Percentiles rank a stretch among this genome's conserved stretches.
Conservation (phyloP, 1,284 basidiomycete species). For the Heliocybe sulcata region DNA sequence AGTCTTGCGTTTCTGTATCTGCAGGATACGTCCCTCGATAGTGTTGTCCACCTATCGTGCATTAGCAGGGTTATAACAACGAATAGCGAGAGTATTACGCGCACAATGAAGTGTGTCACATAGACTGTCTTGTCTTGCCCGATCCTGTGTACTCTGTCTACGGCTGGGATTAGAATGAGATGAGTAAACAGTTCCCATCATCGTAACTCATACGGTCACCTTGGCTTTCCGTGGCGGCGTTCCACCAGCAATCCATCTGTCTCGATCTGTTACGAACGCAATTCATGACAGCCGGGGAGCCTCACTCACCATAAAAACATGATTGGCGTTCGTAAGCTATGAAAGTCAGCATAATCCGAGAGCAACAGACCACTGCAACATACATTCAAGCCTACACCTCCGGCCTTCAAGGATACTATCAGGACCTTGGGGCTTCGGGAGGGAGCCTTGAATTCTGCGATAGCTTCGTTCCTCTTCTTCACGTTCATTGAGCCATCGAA, state of each 20-base stretch:
- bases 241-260: slow-evolving; percentile 97
- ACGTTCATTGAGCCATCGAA: slow-evolving; percentile 94
- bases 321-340: slow-evolving; percentile 68
- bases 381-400: slow-evolving; percentile 88
- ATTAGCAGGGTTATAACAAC: not conserved
- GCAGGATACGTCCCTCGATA: slow-evolving; percentile 76
- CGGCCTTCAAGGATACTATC: slow-evolving; percentile 88
- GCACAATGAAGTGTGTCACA: slow-evolving; percentile 87
- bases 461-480: slow-evolving; percentile 70
- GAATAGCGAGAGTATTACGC: slow-evolving; percentile 16
- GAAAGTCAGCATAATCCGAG: slow-evolving; percentile 3
- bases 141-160: slow-evolving; percentile 77
- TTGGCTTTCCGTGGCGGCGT: slow-evolving; percentile 85
- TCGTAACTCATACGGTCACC: slow-evolving; percentile 36
- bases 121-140: slow-evolving; percentile 83
- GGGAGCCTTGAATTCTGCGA: slow-evolving; percentile 67
- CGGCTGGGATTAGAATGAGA: slow-evolving; percentile 35
- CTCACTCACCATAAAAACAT: slow-evolving; percentile 93
- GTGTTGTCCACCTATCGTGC: slow-evolving; percentile 52
- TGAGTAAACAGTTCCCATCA: slow-evolving; percentile 15
- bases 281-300: too few relatives aligned
- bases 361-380: slow-evolving; percentile 14
- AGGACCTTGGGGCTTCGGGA: slow-evolving; percentile 72
- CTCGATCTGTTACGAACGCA: slow-evolving; percentile 5
- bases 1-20: slow-evolving; percentile 87